phyloP scores from a whole-genome alignment of 2,329 filamentous ascomycete genomes.

The Pleurostoma richardsiae region DNA sequence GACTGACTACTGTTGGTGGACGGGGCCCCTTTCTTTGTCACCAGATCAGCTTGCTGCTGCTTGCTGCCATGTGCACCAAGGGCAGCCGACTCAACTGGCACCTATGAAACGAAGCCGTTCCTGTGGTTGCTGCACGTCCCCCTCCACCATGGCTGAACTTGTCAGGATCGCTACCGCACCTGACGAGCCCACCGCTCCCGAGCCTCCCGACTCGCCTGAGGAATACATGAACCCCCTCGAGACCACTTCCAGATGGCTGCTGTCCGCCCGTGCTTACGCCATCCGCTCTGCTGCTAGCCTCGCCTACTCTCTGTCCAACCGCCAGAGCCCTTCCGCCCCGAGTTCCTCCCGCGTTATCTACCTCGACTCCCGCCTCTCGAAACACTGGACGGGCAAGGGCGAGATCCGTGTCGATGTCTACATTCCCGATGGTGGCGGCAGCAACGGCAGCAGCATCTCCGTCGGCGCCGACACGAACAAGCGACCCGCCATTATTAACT shows the following conservation, averaged over 20 bases:
- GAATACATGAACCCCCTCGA: slow-evolving; percentile 38
- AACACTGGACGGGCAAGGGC: slow-evolving; percentile 22
- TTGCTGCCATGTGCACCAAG: too few species aligned
- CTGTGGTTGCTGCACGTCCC: too few species aligned
- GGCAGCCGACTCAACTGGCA: too few species aligned
- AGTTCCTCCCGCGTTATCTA: slow-evolving; percentile 31
- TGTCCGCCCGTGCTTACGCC: slow-evolving; percentile 34
- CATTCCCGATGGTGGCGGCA: slow-evolving; percentile 18
- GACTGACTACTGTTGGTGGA: too few species aligned
- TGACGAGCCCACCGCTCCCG: too few species aligned
- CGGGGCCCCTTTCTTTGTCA: too few species aligned
- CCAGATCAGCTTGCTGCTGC: too few species aligned
- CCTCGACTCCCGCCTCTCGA: slow-evolving; percentile 35
- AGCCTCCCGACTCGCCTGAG: neutral
- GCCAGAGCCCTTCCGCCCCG: slow-evolving; percentile 32
- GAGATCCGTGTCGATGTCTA: slow-evolving; percentile 44
- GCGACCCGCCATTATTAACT: slow-evolving; percentile 56
- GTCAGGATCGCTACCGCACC: too few species aligned
- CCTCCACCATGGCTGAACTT: too few species aligned
- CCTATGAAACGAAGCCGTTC: too few species aligned
- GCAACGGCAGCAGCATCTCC: slow-evolving; percentile 12
- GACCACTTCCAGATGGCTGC: slow-evolving; percentile 34
- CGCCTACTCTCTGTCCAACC: slow-evolving; percentile 36
- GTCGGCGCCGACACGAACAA: slow-evolving; percentile 5
- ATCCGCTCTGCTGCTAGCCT: slow-evolving; percentile 37